Evolutionary conservation across 192 early-diverging fungal genomes (phyloP), one percentile per base, ranked within the genome.

Genomic region (Gamsiella multidivaricata): DNA sequence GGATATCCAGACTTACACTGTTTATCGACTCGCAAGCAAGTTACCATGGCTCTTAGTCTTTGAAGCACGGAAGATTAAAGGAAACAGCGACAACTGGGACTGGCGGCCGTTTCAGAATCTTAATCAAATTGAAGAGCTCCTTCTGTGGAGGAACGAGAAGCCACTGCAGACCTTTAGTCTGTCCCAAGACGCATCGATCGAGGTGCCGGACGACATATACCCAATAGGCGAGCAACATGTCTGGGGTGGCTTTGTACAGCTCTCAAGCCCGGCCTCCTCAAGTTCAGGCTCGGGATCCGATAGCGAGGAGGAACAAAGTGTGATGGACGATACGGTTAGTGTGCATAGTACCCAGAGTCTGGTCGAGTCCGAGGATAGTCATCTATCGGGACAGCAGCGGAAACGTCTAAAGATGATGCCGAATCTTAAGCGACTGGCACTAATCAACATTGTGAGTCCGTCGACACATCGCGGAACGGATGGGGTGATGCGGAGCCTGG

Each of bases 401-500:
- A 23, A 52, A 12, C 56, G 49, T 23, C 20, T 18, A 37, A 23
- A 9, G 18, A 25, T 69, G 11, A 59, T 71, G 36, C 69, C 60
- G 1, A 33, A 37, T 15, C 61, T 71, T 11, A 55, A 42, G n/a
- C 42, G 46, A 41, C 43, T 71, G 18, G 69, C 60, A 1, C 45
- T 71, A 10, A 57, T 71, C 54, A 71, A 71, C 54, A 63, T 71
- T 50, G 69, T 62, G 18, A 71, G 69, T 15, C 59, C 69, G 17
- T 46, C 69, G 25, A 55, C 54, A 11, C 42, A 71, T 49, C 52
- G 69, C 0, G 69, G 69, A 3, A 71, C 69, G 0, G 69, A 71
- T n/a, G 25, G 37, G 0, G 31, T 57, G 2, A 63, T 71, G 60
- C 52, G 69, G 20, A 42, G 28, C 20, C 45, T 71, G 22, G 60